Conservation (phyloP, 2,329 filamentous ascomycete genomes). For the Penicillium crustosum region DNA sequence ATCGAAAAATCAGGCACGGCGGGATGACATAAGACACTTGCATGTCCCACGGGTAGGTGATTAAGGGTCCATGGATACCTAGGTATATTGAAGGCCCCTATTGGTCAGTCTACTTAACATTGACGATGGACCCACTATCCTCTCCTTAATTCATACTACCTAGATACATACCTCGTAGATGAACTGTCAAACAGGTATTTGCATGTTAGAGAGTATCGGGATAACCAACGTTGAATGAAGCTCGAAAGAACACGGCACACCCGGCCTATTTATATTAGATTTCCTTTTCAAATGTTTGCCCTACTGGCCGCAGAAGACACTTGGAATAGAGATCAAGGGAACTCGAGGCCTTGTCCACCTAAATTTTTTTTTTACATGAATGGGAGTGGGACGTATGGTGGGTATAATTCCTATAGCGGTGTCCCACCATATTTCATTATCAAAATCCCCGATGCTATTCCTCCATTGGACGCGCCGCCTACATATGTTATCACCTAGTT, state of each 20-base stretch:
- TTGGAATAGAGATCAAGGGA: neutral
- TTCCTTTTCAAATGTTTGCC: neutral
- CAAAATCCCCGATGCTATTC: too few species aligned
- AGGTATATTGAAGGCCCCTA: neutral
- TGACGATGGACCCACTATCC: neutral
- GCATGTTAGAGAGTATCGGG: neutral
- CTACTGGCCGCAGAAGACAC: neutral
- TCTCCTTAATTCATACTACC: neutral
- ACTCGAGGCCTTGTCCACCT: neutral
- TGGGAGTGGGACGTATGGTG: too few species aligned
- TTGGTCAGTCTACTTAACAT: neutral
- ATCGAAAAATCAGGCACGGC: neutral
- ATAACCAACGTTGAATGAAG: neutral
- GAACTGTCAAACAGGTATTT: neutral
- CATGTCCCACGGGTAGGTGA: neutral
- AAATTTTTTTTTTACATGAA: too few species aligned
- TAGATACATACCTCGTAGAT: neutral
- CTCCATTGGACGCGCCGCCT: neutral
- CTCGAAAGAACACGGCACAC: neutral
- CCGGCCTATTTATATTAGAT: neutral
- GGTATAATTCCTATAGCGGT: too few species aligned
- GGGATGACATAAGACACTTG: neutral
- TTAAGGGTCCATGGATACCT: neutral
- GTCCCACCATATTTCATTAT: too few species aligned
- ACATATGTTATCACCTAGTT: too few species aligned